Evolutionary conservation across 768 basidiomycete genomes (phyloP), one percentile per base, ranked within the genome.

Genomic region (Leccinellum albellum): DNA sequence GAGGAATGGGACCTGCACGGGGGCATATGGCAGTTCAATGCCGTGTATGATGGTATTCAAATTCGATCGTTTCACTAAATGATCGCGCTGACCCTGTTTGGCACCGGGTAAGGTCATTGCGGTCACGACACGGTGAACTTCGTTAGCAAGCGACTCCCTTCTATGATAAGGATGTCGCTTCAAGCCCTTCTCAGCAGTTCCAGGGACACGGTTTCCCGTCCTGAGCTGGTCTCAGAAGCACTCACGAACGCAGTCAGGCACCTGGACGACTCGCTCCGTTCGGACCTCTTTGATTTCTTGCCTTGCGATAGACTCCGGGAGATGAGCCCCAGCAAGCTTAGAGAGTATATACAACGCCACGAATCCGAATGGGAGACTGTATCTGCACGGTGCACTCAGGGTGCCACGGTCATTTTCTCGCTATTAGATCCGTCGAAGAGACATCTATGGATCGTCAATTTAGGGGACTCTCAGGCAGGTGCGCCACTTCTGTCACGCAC

Each of bases 61-160:
- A 7, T 12, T 47, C 46, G 20, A 6, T 26, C 14, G 2, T 9
- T n/a, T 15, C 21, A 46, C 45, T 50, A 71, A 26, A 64, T 72
- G 47, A 61, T 32, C 49, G 13, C 72, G 37, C 50, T 69, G 52
- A 70, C 48, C 51, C 51, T 57, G 32, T 15, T 20, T 42, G 40
- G 40, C 10, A 29, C 21, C 47, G 31, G 56, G 31, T 56, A 82
- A 42, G 80, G 80, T 51, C 80, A 82, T 54, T 76, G 76, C 48
- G 78, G 79, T 55, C 74, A 77, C 58, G 70, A 79, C 37, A 79
- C 78, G 5, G 81, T 80, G 24, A 74, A 80, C 60, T 74, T 78
- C 52, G 76, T 75, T 47, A 71, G 71, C 51, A 67, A 67, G 57
- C 68, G 66, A 29, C 73, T 82, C 7, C 78, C 81, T 20, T 60